Evolutionary conservation across 768 basidiomycete species (phyloP).

Genomic region (Lentinula boryana): DNA sequence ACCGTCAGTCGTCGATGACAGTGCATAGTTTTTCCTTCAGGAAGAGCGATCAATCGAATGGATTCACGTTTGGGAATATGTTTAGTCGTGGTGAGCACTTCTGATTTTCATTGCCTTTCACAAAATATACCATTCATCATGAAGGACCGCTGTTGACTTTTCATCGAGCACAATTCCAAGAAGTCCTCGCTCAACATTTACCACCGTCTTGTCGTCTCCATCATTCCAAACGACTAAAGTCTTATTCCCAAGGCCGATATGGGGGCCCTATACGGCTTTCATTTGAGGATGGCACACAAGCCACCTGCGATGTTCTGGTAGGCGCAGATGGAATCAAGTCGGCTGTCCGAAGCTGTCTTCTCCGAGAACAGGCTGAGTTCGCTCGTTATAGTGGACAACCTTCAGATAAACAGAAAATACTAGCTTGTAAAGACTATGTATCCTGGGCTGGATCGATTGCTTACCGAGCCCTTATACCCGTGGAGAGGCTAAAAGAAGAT

Average conservation of each 20-base stretch:
- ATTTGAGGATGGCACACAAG: conserved; percentile 30
- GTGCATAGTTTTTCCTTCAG: conserved; percentile 13
- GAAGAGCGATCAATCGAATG: conserved; percentile 27
- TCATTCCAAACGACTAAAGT: conserved; percentile 26
- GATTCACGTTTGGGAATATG: conserved; percentile 20
- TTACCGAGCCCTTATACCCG: conserved; percentile 28
- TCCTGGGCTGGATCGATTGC: conserved; percentile 26
- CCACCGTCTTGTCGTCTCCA: conserved; percentile 21
- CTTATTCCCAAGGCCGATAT: conserved; percentile 18
- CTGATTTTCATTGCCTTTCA: not conserved
- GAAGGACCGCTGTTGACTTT: conserved; percentile 23
- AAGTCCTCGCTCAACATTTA: conserved; percentile 23
- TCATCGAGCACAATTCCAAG: conserved; percentile 32
- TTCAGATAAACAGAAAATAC: conserved; percentile 12
- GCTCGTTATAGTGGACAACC: not conserved
- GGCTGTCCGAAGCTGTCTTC: conserved; percentile 21
- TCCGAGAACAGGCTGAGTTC: conserved; percentile 11
- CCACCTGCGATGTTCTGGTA: conserved; percentile 32
- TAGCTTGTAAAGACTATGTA: conserved; percentile 21
- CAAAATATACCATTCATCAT: no score
- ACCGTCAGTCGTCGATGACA: conserved; percentile 5
- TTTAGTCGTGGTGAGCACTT: conserved; percentile 16
- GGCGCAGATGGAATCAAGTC: conserved; percentile 40
- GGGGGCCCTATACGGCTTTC: conserved; percentile 20
- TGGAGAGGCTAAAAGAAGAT: conserved; percentile 15